Conservation (phyloP, 2,329 filamentous ascomycete species). For the Alternaria alternata region DNA sequence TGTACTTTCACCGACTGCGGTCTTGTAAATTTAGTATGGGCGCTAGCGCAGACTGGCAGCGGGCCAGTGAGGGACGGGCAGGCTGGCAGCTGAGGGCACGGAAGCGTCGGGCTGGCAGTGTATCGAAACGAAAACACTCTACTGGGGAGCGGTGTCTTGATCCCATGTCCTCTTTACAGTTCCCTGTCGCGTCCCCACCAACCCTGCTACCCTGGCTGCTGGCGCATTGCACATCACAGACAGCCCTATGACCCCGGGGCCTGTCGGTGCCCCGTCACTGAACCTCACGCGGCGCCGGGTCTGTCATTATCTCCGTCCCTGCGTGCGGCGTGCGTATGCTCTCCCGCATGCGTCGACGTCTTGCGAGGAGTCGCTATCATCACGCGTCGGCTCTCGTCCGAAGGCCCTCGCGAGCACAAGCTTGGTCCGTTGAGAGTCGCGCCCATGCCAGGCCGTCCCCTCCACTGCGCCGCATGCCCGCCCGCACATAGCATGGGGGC, state of each 20-base stretch:
- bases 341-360: constrained; percentile 1
- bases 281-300: constrained; percentile 22
- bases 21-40: constrained; percentile 42
- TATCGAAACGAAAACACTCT: constrained; percentile 31
- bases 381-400: constrained; percentile 16
- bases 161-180: constrained; percentile 13
- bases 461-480: constrained; percentile 15
- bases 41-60: constrained; percentile 38
- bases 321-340: constrained; percentile 18
- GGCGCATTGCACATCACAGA: constrained; percentile 21
- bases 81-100: constrained; percentile 30
- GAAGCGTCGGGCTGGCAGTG: constrained; percentile 30
- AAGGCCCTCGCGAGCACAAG: not conserved
- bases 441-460: not conserved
- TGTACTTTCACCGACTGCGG: constrained; percentile 41
- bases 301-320: constrained; percentile 31
- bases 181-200: constrained; percentile 15
- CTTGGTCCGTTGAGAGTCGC: not conserved
- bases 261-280: constrained; percentile 10
- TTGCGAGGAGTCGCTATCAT: not conserved
- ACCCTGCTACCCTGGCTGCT: constrained; percentile 22
- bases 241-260: constrained; percentile 39
- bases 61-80: constrained; percentile 37
- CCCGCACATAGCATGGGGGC: constrained; percentile 22
- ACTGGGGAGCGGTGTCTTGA: constrained; percentile 36